Conservation (phyloP, 225 moss, liverwort and hornwort genomes). For the Takakia lepidozioides region DNA sequence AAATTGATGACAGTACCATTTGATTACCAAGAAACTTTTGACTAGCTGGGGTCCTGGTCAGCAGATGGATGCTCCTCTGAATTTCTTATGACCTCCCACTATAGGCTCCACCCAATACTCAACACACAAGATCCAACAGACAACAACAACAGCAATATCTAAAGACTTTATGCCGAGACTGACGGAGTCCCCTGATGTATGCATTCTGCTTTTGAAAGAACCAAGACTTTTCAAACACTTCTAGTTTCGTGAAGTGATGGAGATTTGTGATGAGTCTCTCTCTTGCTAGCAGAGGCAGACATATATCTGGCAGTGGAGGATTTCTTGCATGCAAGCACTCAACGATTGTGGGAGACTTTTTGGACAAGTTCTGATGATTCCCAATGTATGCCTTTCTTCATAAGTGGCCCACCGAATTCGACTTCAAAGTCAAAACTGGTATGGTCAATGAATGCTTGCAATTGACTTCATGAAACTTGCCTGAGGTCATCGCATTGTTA, state of each 20-base stretch:
- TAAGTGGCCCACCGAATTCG: slow-evolving; percentile 72
- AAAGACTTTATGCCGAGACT: too few relatives aligned
- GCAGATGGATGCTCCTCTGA: neutral
- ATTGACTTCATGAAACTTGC: too few relatives aligned
- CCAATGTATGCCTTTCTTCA: slow-evolving; percentile 75
- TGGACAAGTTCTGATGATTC: slow-evolving; percentile 61
- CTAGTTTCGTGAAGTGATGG: too few relatives aligned
- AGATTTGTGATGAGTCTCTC: too few relatives aligned
- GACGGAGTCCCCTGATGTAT: too few relatives aligned
- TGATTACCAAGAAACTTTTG: neutral
- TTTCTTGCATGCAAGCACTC: slow-evolving; percentile 74
- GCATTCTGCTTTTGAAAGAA: too few relatives aligned
- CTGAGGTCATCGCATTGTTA: neutral
- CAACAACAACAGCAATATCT: too few relatives aligned
- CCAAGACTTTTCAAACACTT: too few relatives aligned
- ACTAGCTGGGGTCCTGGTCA: slow-evolving; percentile 8
- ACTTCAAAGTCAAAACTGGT: slow-evolving; percentile 69
- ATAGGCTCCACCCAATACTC: too few relatives aligned
- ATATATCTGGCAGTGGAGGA: slow-evolving; percentile 87
- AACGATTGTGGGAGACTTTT: slow-evolving; percentile 87
- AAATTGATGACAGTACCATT: neutral
- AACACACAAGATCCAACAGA: too few relatives aligned
- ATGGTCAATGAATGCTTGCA: slow-evolving; percentile 9
- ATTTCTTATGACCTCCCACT: neutral
- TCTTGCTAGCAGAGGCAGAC: slow-evolving; percentile 50